phyloP scores from a whole-genome alignment of 192 early-diverging fungal genomes.

The Funneliformis mosseae region DNA sequence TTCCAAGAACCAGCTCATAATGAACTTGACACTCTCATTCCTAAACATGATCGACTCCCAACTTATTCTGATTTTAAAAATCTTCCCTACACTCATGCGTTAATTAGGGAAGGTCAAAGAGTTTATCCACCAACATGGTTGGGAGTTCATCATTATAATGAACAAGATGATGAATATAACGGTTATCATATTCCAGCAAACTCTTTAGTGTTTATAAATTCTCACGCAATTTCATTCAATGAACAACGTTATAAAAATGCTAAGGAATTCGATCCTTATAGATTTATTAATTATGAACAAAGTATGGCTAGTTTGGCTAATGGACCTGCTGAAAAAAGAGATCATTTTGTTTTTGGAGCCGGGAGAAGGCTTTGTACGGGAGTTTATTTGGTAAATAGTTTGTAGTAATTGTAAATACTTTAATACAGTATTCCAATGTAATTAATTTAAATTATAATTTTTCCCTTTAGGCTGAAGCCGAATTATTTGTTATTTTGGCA shows the following conservation, averaged over 20 bases:
- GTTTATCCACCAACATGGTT: constrained; percentile 37
- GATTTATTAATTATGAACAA: constrained; percentile 21
- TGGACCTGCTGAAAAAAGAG: background rate
- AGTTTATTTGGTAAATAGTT: background rate
- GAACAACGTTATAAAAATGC: constrained; percentile 46
- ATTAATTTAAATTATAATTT: background rate
- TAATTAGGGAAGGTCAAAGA: constrained; percentile 42
- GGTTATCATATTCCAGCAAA: constrained; percentile 55
- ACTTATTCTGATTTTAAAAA: background rate
- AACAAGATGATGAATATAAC: constrained; percentile 42
- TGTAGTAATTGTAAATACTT: background rate
- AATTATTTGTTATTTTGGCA: background rate
- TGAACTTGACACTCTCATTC: constrained; percentile 16
- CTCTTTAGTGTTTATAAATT: constrained; percentile 54
- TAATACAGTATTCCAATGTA: background rate
- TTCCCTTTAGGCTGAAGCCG: background rate
- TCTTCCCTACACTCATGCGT: constrained; percentile 40
- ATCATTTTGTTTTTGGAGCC: constrained; percentile 29
- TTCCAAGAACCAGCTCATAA: constrained; percentile 25
- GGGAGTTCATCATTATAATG: constrained; percentile 42
- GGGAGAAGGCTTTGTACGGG: constrained; percentile 36
- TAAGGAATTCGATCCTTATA: constrained; percentile 51
- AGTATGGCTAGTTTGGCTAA: constrained; percentile 9
- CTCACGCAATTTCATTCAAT: constrained; percentile 54
- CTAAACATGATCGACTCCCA: constrained; percentile 20